These are phyloP conservation scores for Microbotryum intermedium DNA, from an alignment of 1,284 basidiomycete genomes.

Conservation along the genomic window DNA sequence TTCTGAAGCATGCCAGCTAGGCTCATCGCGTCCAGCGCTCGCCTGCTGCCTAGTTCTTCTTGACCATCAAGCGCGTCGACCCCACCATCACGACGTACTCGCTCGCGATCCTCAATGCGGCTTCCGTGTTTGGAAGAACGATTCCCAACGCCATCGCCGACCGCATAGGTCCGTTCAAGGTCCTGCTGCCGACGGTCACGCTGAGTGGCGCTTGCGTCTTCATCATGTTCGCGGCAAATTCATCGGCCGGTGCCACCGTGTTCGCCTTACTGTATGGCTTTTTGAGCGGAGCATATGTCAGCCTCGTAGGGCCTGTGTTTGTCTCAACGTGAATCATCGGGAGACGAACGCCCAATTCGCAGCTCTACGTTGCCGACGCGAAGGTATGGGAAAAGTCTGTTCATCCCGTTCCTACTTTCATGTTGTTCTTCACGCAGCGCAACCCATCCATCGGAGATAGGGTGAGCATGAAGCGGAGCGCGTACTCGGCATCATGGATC, in stretches of 20 bases:
- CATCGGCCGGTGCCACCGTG: slow-evolving; percentile 7
- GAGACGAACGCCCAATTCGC: no score
- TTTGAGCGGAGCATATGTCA: slow-evolving; percentile 18
- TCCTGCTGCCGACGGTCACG: neutral
- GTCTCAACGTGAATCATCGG: slow-evolving; percentile 4
- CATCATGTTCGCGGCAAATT: no score
- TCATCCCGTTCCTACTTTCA: neutral
- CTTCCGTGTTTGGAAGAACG: slow-evolving; percentile 15
- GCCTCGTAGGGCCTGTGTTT: slow-evolving; percentile 9
- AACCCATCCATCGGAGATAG: no score
- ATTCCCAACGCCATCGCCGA: slow-evolving; percentile 26
- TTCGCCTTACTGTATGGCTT: slow-evolving; percentile 37
- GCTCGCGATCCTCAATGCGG: slow-evolving; percentile 24
- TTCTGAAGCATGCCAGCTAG: neutral
- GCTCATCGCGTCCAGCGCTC: no score
- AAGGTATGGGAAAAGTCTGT: neutral
- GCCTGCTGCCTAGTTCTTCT: neutral
- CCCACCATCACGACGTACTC: slow-evolving; percentile 3
- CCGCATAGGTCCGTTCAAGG: neutral
- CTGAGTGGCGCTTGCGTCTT: no score
- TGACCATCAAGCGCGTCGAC: neutral
- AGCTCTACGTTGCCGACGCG: neutral
- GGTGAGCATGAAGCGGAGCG: no score
- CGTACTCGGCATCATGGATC: neutral
- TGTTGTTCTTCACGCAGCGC: no score